Base-by-base conservation (phyloP, 1,284 basidiomycete genomes). In the Austroboletus olivaceoglutinosus region DNA sequence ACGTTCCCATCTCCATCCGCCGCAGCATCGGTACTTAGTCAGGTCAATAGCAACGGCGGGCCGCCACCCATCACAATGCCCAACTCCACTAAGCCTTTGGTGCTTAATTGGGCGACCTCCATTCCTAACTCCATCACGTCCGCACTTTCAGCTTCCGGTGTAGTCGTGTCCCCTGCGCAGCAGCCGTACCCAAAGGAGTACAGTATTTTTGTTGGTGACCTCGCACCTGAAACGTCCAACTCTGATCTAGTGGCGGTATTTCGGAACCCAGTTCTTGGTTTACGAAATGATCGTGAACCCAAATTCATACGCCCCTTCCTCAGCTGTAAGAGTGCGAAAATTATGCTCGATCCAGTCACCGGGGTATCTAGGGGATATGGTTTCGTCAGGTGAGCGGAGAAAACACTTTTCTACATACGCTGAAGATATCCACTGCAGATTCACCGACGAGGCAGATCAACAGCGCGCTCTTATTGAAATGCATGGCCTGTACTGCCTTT, bases 311-410 rank as follows among this genome's bases (percentile, higher is more conserved):
- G 84, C 12, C 89, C 90, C 2, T 94, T 94, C 73, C 70, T 84
- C 39, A 93, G 89, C 64, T 93, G 91, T 70, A 92, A 91, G 73
- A 93, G 90, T 65, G 92, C 92, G 29, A 94, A 94, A 73, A 93
- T 94, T 58, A 93, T 94, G 91, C 73, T 91, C 41, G 92, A 94
- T 68, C 89, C 91, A 10, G 81, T 86, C 34, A 92, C 91, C 10
- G 91, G 91, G 21, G 82, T 92, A n/a, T 92, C 89, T 37, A 79
- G 90, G 58, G 91, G 92, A 7, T 94, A 93, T 68, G 91, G 91
- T 23, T 94, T 94, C 62, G 91, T 94, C 30, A 80, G 91, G 88
- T 85, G 56, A 54, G 79, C 68, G 3, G 11, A 36, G 47, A 41
- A 37, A 6, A 47, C 16, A 5, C 33, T 34, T 39, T 29, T 31